These are phyloP conservation scores for Pleurotus tuoliensis DNA, from an alignment of 768 basidiomycete species.

Conservation along the genomic window DNA sequence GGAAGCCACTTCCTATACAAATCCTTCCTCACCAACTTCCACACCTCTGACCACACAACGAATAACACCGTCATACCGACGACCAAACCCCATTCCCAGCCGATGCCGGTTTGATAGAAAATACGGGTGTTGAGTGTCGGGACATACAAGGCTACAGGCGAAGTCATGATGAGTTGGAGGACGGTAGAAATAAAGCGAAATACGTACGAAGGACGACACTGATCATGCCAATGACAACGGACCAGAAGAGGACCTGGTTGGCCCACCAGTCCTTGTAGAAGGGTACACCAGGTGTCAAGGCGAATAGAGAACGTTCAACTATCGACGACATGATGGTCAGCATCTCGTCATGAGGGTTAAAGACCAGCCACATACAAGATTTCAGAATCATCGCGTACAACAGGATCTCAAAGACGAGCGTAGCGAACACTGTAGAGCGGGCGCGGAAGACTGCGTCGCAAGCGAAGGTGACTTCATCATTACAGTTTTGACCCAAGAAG, in stretches of 20 bases:
- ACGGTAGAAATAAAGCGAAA: background rate
- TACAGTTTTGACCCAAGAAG: slow-evolving; percentile 28
- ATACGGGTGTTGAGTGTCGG: slow-evolving; percentile 32
- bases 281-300: slow-evolving; percentile 27
- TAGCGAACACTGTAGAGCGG: slow-evolving; percentile 33
- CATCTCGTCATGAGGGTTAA: too few relatives aligned
- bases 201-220: slow-evolving; percentile 34
- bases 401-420: slow-evolving; percentile 33
- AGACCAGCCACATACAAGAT: slow-evolving; percentile 24
- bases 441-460: slow-evolving; percentile 30
- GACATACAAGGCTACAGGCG: slow-evolving; percentile 29
- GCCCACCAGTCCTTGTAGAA: slow-evolving; percentile 32
- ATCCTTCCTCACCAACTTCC: slow-evolving; percentile 29
- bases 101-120: slow-evolving; percentile 33
- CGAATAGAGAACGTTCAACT: slow-evolving; percentile 36
- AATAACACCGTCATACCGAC: slow-evolving; percentile 32
- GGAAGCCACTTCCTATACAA: slow-evolving; percentile 26
- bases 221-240: slow-evolving; percentile 29
- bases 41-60: slow-evolving; percentile 32
- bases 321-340: background rate
- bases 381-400: slow-evolving; percentile 34
- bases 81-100: slow-evolving; percentile 38
- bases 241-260: slow-evolving; percentile 32
- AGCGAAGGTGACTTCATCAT: slow-evolving; percentile 19
- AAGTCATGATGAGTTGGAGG: background rate